These are phyloP conservation scores for Dactylellina cionopaga DNA, from an alignment of 2,329 filamentous ascomycete species.

Conservation along the genomic window DNA sequence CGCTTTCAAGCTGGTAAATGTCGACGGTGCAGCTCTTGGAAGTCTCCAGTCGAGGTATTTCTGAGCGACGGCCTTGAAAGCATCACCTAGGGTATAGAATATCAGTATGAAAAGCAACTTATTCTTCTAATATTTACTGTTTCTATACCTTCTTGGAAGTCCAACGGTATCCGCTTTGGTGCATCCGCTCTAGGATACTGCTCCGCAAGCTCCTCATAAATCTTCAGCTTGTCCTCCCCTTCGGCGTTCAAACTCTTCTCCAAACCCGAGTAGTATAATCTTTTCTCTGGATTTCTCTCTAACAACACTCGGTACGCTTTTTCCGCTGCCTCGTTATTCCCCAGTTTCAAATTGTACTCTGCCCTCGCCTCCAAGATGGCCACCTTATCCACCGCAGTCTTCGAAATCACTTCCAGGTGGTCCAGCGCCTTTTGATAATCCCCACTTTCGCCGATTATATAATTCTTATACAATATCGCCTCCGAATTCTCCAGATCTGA, in stretches of 20 bases:
- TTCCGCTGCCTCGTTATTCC: slow-evolving; percentile 79
- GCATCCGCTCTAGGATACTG: slow-evolving; percentile 87
- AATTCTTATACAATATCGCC: slow-evolving; percentile 93
- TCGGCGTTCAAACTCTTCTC: slow-evolving; percentile 75
- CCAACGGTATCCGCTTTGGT: slow-evolving; percentile 83
- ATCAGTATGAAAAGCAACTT: slow-evolving; percentile 20
- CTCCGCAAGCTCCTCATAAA: slow-evolving; percentile 84
- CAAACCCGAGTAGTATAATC: slow-evolving; percentile 83
- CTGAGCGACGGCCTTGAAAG: slow-evolving; percentile 81
- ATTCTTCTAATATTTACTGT: slow-evolving; percentile 51
- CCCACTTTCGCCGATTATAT: slow-evolving; percentile 88
- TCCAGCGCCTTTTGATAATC: slow-evolving; percentile 84
- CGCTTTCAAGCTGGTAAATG: slow-evolving; percentile 95
- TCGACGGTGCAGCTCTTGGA: slow-evolving; percentile 90
- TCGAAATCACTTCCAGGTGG: slow-evolving; percentile 80
- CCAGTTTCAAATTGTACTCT: slow-evolving; percentile 82
- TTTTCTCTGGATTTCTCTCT: slow-evolving; percentile 87
- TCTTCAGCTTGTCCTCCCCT: slow-evolving; percentile 71
- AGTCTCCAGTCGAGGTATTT: slow-evolving; percentile 84
- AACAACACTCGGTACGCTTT: slow-evolving; percentile 82
- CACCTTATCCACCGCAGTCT: slow-evolving; percentile 82
- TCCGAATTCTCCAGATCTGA: slow-evolving; percentile 92
- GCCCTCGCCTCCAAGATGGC: slow-evolving; percentile 87
- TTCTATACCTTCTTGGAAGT: slow-evolving; percentile 78
- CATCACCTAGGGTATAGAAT: slow-evolving; percentile 69